Conservation (phyloP, 179 eudicot genomes). For the Nepenthes alata region DNA sequence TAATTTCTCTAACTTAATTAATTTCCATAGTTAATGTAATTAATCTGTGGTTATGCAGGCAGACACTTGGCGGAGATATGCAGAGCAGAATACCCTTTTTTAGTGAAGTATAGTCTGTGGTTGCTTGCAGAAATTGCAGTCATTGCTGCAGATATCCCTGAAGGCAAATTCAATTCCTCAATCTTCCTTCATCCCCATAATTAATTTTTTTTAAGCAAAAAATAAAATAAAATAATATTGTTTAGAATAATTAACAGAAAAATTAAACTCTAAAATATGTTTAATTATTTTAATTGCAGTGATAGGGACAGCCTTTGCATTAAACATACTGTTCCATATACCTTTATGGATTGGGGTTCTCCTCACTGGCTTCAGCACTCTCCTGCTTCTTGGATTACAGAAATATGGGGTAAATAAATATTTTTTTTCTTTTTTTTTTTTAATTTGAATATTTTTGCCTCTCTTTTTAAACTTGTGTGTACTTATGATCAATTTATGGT, state of each 20-base stretch:
- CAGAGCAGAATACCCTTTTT: constrained; percentile 64
- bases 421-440: background rate
- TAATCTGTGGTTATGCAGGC: background rate
- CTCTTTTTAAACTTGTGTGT: no score
- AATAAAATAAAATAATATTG: no score
- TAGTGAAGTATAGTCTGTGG: constrained; percentile 66
- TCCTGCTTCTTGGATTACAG: constrained; percentile 68
- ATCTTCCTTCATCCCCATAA: background rate
- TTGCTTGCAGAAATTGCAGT: constrained; percentile 75
- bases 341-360: constrained; percentile 91
- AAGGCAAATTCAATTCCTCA: constrained; percentile 21
- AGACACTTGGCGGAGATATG: constrained; percentile 72
- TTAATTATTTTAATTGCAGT: constrained; percentile 23
- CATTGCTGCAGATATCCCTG: constrained; percentile 87
- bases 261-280: background rate
- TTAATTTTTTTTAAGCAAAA: no score
- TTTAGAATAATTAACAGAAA: no score
- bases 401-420: constrained; percentile 56
- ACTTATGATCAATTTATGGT: no score
- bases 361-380: constrained; percentile 68
- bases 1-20: no score
- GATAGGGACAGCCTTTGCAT: constrained; percentile 82
- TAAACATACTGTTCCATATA: constrained; percentile 58
- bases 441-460: background rate
- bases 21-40: no score